Evolutionary conservation across 2,329 filamentous ascomycete genomes (phyloP).

Genomic region (Hypoxylon sp.): DNA sequence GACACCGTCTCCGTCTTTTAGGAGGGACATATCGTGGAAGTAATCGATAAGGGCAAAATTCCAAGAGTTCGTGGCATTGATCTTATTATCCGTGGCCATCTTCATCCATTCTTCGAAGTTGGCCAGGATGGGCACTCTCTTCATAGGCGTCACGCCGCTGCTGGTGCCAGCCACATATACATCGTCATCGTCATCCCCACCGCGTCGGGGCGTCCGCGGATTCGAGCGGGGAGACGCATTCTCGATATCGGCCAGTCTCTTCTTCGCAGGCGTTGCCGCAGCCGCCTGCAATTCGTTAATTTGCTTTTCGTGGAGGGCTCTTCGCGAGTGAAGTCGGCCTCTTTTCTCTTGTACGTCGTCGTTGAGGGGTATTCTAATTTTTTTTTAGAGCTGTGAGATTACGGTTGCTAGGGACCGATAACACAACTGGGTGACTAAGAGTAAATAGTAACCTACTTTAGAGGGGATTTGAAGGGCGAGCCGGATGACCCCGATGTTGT

Average conservation of each 20-base stretch:
- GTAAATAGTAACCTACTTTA: constrained; percentile 65
- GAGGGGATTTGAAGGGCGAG: constrained; percentile 70
- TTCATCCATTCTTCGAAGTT: constrained; percentile 99
- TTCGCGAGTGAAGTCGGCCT: constrained; percentile 86
- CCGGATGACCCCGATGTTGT: constrained; percentile 64
- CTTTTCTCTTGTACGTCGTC: constrained; percentile 96
- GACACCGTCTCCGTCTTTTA: constrained; percentile 96
- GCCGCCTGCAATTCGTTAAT: constrained; percentile 92
- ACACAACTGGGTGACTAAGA: constrained; percentile 5
- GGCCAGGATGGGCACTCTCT: constrained; percentile 92
- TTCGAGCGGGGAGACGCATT: constrained; percentile 70
- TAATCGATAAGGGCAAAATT: constrained; percentile 99
- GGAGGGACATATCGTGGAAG: constrained; percentile 97
- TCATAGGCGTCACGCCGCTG: constrained; percentile 91
- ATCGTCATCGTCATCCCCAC: constrained; percentile 66
- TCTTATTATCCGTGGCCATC: constrained; percentile 99
- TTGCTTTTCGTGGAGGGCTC: constrained; percentile 89
- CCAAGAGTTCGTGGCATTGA: constrained; percentile 98
- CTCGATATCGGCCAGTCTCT: constrained; percentile 72
- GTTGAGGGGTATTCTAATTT: constrained; percentile 87
- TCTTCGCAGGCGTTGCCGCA: constrained; percentile 76
- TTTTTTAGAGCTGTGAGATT: constrained; percentile 31
- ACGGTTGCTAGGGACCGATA: constrained; percentile 34
- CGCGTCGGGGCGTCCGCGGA: constrained; percentile 67
- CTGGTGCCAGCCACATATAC: constrained; percentile 80